Conservation (phyloP, 1,284 basidiomycete genomes). For the Gymnopus androsaceus region DNA sequence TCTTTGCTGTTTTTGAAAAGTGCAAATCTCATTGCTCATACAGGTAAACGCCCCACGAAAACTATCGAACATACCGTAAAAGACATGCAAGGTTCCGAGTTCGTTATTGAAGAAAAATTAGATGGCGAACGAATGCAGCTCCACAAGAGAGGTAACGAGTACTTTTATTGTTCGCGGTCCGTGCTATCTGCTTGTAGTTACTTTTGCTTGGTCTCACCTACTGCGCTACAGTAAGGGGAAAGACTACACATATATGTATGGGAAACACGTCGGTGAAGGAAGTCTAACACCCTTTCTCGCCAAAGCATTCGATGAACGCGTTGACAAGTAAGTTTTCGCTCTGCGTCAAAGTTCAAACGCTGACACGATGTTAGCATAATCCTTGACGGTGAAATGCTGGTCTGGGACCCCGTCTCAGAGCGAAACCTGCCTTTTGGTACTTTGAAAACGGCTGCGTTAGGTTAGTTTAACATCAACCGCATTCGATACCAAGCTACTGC, state of each 20-base stretch:
- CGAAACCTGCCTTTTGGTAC: slow-evolving; percentile 89
- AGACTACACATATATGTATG: slow-evolving; percentile 92
- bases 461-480: no score
- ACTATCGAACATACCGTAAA: slow-evolving; percentile 82
- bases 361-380: slow-evolving; percentile 63
- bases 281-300: slow-evolving; percentile 87
- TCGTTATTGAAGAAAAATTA: slow-evolving; percentile 93
- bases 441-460: slow-evolving; percentile 85
- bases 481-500: neutral
- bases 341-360: slow-evolving; percentile 7
- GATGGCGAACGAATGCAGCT: slow-evolving; percentile 95
- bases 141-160: slow-evolving; percentile 87
- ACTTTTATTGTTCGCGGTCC: slow-evolving; percentile 88
- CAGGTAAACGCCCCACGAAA: slow-evolving; percentile 78
- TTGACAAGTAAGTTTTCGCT: slow-evolving; percentile 69
- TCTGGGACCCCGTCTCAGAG: slow-evolving; percentile 89
- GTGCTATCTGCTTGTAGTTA: slow-evolving; percentile 1
- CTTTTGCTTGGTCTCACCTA: neutral
- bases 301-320: slow-evolving; percentile 68
- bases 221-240: slow-evolving; percentile 75
- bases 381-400: slow-evolving; percentile 95
- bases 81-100: slow-evolving; percentile 72
- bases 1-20: no score
- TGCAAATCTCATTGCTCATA: no score
- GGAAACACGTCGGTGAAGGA: slow-evolving; percentile 78